phyloP scores from a whole-genome alignment of 2,329 filamentous ascomycete species.

The Nothopassalora personata region DNA sequence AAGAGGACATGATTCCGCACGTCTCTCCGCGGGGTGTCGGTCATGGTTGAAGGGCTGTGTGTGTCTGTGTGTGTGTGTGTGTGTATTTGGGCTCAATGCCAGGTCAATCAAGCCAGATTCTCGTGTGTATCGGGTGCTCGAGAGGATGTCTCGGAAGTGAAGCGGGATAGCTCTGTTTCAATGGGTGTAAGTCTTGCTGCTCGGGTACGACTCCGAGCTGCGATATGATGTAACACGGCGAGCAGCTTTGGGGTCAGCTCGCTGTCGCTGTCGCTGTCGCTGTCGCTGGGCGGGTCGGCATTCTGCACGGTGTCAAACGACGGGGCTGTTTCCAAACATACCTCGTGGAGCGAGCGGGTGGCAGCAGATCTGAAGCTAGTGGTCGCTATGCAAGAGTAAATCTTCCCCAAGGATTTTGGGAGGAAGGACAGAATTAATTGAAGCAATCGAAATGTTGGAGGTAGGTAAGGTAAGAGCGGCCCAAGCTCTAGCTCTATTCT shows the following conservation, averaged over 20 bases:
- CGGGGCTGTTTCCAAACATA: background rate
- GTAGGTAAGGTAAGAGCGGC: background rate
- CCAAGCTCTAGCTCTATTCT: background rate
- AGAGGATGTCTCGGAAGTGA: slow-evolving; percentile 5
- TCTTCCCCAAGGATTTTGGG: background rate
- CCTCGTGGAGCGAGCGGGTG: background rate
- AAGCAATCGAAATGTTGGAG: background rate
- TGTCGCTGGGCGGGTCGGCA: background rate
- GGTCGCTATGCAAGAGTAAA: background rate
- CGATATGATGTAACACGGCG: background rate
- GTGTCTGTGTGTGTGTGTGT: no score
- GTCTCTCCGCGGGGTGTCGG: slow-evolving; percentile 52
- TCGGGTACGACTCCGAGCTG: background rate
- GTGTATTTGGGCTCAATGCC: background rate
- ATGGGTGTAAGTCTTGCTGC: background rate
- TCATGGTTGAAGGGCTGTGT: slow-evolving; percentile 25
- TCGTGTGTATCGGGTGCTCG: background rate
- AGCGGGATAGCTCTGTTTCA: background rate
- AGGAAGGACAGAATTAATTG: background rate
- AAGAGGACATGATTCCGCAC: slow-evolving; percentile 95
- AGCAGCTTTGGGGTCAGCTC: background rate
- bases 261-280: background rate
- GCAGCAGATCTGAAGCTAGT: background rate
- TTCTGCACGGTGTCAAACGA: background rate
- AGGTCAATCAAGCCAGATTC: slow-evolving; percentile 5